Percentiles rank a stretch among this genome's conserved stretches.
phyloP scores from a whole-genome alignment of 345 rosid species.

The Crucihimalaya himalaica region DNA sequence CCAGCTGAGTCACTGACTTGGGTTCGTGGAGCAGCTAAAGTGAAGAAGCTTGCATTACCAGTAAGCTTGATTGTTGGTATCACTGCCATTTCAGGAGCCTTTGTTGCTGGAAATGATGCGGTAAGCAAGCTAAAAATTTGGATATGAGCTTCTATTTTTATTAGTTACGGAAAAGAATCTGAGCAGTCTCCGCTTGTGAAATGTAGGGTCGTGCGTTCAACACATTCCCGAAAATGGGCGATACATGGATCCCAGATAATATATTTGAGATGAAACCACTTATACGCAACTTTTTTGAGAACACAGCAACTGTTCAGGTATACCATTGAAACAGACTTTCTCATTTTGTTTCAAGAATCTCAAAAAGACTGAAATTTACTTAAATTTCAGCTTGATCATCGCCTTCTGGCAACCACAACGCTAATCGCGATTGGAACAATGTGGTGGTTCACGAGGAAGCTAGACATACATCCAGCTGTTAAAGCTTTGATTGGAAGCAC shows the following conservation, averaged over 20 bases:
- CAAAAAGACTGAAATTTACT: conserved; percentile 11
- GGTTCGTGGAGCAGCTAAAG: conserved; percentile 85
- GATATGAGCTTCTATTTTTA: background rate
- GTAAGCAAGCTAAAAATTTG: conserved; percentile 43
- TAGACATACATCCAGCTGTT: conserved; percentile 87
- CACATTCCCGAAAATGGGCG: conserved; percentile 96
- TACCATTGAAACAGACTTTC: conserved; percentile 9
- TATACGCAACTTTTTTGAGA: conserved; percentile 88
- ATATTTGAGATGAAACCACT: conserved; percentile 81
- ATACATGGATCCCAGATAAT: conserved; percentile 81
- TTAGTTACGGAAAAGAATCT: background rate
- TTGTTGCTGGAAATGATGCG: conserved; percentile 98
- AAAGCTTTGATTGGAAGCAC: conserved; percentile 72
- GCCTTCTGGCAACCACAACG: conserved; percentile 80
- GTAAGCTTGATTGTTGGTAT: conserved; percentile 77
- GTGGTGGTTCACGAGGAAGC: conserved; percentile 82
- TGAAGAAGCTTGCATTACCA: conserved; percentile 80
- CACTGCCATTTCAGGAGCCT: conserved; percentile 92
- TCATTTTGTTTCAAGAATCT: background rate
- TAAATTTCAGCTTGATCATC: conserved; percentile 71
- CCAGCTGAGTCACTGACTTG: conserved; percentile 82
- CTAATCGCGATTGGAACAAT: conserved; percentile 54
- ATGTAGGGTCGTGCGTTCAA: conserved; percentile 80
- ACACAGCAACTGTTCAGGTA: conserved; percentile 90
- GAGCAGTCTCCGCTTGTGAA: conserved; percentile 20